Conservation (phyloP, 768 basidiomycete species). For the Boletus rufocinnamomeus region DNA sequence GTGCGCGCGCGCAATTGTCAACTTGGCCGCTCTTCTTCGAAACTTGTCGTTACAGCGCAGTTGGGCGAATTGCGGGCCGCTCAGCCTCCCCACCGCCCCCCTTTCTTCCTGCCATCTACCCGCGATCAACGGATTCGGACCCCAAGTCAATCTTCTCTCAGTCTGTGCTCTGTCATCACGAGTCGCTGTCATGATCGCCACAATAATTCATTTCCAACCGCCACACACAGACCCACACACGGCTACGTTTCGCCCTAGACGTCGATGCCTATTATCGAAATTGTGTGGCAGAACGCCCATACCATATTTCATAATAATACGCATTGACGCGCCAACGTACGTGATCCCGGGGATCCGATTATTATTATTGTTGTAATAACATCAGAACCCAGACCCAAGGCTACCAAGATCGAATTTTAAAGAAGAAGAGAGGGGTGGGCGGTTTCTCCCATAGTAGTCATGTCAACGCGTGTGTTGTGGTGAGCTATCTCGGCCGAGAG, state of each 20-base stretch:
- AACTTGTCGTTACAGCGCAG: conserved; percentile 19
- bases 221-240: background rate
- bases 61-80: conserved; percentile 18
- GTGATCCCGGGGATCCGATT: no score
- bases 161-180: background rate
- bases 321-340: no score
- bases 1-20: background rate
- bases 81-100: conserved; percentile 6
- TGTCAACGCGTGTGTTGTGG: conserved; percentile 13
- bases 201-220: conserved; percentile 16
- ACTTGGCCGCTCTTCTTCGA: conserved; percentile 10
- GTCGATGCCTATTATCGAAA: background rate
- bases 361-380: no score
- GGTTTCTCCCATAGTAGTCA: conserved; percentile 19
- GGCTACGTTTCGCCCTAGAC: no score
- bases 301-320: no score
- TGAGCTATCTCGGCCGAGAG: background rate
- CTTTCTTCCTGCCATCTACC: background rate
- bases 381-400: no score
- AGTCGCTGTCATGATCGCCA: conserved; percentile 22
- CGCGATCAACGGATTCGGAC: conserved; percentile 21
- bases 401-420: no score
- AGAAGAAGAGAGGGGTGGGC: background rate
- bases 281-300: background rate
- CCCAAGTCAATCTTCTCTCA: background rate